Evolutionary conservation across 2,329 filamentous ascomycete species (phyloP), one percentile per base, ranked within the genome.

Genomic region (Saccharata proteae): DNA sequence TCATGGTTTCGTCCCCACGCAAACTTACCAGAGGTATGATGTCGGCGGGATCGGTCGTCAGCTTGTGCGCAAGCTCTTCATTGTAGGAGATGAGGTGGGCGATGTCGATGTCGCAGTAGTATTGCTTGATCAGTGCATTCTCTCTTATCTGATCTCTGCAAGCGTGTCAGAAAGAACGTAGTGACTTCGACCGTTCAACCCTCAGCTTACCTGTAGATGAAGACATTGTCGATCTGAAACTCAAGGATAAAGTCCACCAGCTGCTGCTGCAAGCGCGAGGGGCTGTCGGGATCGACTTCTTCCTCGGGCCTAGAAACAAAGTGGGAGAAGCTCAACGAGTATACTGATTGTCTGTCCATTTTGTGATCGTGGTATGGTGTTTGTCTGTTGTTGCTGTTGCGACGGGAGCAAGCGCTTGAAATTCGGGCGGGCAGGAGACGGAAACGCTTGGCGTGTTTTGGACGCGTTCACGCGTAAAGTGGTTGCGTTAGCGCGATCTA

Each of bases 1-100:
- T 2, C 15, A 10, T 23, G 13, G 9, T 7, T n/a, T 48, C 74
- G 39, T 62, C 93, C 86, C n/a, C n/a, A n/a, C n/a, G n/a, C n/a
- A n/a, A n/a, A n/a, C n/a, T n/a, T n/a, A n/a, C n/a, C 32, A 96
- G 64, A 38, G 90, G 88, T 37, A 98, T 90, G 34, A 93, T 80
- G 35, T 96, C 86, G 26, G 79, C 80, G 4, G 90, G 92, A 51
- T 94, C 84, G 29, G 81, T 90, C 13, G 80, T 81, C 39, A 98
- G 67, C 50, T 78, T 77, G 56, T 96, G 83, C 16, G 88, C 90
- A 38, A 98, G 69, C 55, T 94, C 85, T 58, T 96, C 88, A 50
- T 93, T 90, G 61, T 86, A 96, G 39, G 80, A 90, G 55, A 96
- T 96, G 37, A 98, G 64, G 54, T 98, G 88, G 39, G 81, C 83